Evolutionary conservation across 2,329 filamentous ascomycete species (phyloP), one percentile per base, ranked within the genome.

Genomic region (Neoarthrinium moseri): DNA sequence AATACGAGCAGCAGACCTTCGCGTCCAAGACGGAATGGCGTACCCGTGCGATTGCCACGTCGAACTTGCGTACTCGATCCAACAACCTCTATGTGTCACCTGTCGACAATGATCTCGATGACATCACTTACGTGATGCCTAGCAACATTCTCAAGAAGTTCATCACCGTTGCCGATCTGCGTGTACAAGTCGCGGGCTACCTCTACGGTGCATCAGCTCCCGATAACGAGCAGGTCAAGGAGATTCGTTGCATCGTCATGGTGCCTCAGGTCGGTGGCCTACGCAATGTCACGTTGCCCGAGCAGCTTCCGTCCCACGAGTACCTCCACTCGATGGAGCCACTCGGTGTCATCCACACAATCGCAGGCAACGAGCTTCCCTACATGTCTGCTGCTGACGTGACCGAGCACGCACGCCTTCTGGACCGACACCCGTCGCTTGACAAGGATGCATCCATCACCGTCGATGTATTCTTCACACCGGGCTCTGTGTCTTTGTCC

Each of bases 41-140:
- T 43, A 99, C 94, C 10, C 78, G 95, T 55, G 94, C 94, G 24
- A 96, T 99, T 62, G 95, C 94, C 7, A 96, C 94, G 3, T 95
- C 91, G 20, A 99, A 99, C 67, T 74, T 99, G 53, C 86, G 92
- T 36, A 96, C 91, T 38, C 80, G 94, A 54, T 83, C 94, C 40
- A 99, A 97, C 78, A 96, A 99, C 70, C 96, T 99, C 61, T 99
- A 97, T 68, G 95, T 99, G 57, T 96, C 94, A 6, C 94, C 91
- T 0, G 91, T 96, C 44, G 94, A 97, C 63, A 88, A 92, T 54
- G 88, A 91, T 44, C 82, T 94, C 53, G 91, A 96, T 49, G 89
- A 91, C 59, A 87, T 89, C 62, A 99, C 92, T 1, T 99, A 97
- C 61, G 89, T 99, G 60, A 96, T 99, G 89, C 94, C 94, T 1